Evolutionary conservation across 257 asterid genomes (phyloP).

Genomic region (Nicotiana paniculata): DNA sequence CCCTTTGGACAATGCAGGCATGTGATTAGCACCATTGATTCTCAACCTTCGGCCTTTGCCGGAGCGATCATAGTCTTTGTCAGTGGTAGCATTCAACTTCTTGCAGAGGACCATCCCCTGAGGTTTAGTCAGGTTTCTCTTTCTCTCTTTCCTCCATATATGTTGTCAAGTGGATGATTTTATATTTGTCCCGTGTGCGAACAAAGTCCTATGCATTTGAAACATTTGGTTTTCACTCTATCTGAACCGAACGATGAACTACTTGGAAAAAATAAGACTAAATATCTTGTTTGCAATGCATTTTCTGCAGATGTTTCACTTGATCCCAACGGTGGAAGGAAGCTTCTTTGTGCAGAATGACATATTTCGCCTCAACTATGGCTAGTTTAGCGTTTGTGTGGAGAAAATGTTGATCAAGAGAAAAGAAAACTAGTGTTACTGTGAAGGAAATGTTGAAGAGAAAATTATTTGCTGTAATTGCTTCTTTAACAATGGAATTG

Average conservation of each 20-base stretch:
- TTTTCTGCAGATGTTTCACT: constrained; percentile 50
- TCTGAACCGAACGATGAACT: not conserved
- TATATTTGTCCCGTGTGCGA: not conserved
- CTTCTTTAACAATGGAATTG: not conserved
- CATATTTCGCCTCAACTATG: constrained; percentile 51
- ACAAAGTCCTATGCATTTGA: not conserved
- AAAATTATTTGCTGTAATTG: not conserved
- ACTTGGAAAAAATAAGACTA: not conserved
- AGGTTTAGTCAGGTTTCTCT: constrained; percentile 53
- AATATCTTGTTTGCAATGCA: not conserved
- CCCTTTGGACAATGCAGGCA: constrained; percentile 53
- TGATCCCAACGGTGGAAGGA: constrained; percentile 41
- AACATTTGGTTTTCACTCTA: not conserved
- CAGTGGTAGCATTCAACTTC: constrained; percentile 51
- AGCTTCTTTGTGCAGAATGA: constrained; percentile 50
- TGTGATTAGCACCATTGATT: constrained; percentile 47
- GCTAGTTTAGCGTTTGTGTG: constrained; percentile 10
- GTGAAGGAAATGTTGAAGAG: not conserved
- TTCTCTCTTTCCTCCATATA: not conserved
- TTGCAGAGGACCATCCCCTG: constrained; percentile 46
- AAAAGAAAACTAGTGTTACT: not conserved
- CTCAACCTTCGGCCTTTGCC: constrained; percentile 32
- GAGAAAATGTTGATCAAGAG: not conserved
- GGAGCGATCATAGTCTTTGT: constrained; percentile 52
- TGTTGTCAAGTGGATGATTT: not conserved